These are phyloP conservation scores for Diatrype stigma DNA, from an alignment of 2,329 filamentous ascomycete species.

Conservation along the genomic window DNA sequence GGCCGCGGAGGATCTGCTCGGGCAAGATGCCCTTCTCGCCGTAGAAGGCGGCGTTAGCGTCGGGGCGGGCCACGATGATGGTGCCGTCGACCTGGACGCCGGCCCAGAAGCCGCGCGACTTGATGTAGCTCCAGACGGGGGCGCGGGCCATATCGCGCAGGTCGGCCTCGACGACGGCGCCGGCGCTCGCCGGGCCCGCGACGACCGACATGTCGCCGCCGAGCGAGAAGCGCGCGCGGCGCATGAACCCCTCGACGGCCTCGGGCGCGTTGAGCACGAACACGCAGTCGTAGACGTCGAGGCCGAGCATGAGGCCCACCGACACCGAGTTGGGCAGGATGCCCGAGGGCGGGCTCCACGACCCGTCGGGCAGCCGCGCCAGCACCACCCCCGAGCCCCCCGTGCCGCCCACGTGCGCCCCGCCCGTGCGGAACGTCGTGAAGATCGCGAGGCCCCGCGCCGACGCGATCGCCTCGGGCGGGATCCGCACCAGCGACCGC, in stretches of 20 bases:
- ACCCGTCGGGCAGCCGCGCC: constrained; percentile 57
- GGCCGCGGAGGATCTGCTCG: constrained; percentile 43
- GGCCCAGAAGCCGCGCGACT: constrained; percentile 83
- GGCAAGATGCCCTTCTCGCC: constrained; percentile 51
- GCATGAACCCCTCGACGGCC: constrained; percentile 73
- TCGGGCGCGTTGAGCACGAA: constrained; percentile 77
- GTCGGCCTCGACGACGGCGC: constrained; percentile 67
- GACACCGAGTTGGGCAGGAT: constrained; percentile 79
- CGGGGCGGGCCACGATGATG: constrained; percentile 77
- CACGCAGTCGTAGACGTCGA: constrained; percentile 88
- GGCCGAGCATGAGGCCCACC: constrained; percentile 73
- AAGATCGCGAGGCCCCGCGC: constrained; percentile 69
- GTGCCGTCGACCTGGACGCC: constrained; percentile 85
- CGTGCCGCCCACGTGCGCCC: constrained; percentile 60
- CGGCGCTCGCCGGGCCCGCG: constrained; percentile 65
- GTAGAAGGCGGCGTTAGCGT: constrained; percentile 86
- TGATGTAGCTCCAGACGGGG: constrained; percentile 81
- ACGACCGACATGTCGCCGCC: constrained; percentile 75
- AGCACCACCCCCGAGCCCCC: constrained; percentile 64
- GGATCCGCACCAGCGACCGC: constrained; percentile 51
- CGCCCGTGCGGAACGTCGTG: constrained; percentile 60
- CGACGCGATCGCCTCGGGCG: constrained; percentile 56
- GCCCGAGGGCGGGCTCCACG: constrained; percentile 77
- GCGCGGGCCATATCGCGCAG: constrained; percentile 35
- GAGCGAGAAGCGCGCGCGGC: constrained; percentile 63